Evolutionary conservation across 805 yeast genomes (phyloP).

Genomic region (Saturnispora besseyi): DNA sequence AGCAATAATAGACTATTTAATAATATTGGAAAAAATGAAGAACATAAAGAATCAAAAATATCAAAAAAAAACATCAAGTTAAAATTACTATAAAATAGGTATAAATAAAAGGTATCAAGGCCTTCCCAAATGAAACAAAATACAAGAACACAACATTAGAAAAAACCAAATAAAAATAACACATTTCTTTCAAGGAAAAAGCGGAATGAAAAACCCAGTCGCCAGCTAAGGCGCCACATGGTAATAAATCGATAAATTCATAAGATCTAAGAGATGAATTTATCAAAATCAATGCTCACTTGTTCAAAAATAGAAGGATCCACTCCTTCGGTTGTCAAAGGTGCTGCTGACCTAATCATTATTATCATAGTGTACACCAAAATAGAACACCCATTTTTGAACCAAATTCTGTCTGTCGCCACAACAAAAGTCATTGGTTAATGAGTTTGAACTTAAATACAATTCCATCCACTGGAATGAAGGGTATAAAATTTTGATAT

Average conservation of each 20-base stretch:
- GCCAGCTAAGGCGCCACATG: slow-evolving; percentile 7
- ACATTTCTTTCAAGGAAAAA: not conserved
- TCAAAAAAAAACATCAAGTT: not conserved
- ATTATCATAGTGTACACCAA: not conserved
- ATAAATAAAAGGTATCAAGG: not conserved
- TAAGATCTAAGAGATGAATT: not conserved
- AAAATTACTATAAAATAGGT: not conserved
- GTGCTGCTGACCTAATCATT: slow-evolving; percentile 31
- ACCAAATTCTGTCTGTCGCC: not conserved
- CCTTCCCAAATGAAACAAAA: not conserved
- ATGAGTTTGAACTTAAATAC: not conserved
- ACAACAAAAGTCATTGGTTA: not conserved
- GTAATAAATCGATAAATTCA: not conserved
- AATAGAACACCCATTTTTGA: not conserved
- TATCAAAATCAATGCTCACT: slow-evolving; percentile 13
- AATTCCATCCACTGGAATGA: not conserved
- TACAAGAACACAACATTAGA: not conserved
- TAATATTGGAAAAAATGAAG: not conserved
- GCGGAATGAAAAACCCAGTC: not conserved
- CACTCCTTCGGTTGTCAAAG: slow-evolving; percentile 26
- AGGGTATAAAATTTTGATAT: not conserved
- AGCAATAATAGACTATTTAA: not conserved
- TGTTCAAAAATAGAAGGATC: slow-evolving; percentile 28
- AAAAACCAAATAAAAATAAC: not conserved
- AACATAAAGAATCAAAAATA: not conserved